phyloP scores from a whole-genome alignment of 1,284 basidiomycete species.

The Cerrena zonata region DNA sequence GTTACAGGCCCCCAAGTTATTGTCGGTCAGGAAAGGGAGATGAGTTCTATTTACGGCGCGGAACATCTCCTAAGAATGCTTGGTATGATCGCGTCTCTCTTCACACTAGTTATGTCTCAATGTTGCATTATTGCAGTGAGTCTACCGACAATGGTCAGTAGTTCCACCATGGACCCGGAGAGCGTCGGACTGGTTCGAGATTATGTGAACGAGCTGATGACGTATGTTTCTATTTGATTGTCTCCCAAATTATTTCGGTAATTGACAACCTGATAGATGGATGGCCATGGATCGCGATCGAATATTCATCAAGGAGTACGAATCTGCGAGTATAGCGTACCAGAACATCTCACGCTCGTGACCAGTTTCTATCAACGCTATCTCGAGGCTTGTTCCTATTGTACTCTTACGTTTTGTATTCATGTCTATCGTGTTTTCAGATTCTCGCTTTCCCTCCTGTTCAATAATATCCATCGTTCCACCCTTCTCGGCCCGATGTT shows the following conservation, averaged over 20 bases:
- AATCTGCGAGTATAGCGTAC: conserved; percentile 65
- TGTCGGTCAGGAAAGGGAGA: conserved; percentile 72
- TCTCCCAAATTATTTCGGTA: conserved; percentile 6
- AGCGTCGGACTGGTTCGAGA: conserved; percentile 80
- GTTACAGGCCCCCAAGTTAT: conserved; percentile 66
- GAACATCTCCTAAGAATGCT: conserved; percentile 91
- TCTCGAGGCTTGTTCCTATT: no score
- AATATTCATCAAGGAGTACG: conserved; percentile 70
- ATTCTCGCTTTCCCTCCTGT: no score
- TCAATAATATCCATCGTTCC: no score
- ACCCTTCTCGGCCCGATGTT: no score
- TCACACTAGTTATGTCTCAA: not conserved
- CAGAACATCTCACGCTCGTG: conserved; percentile 68
- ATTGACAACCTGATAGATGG: conserved; percentile 40
- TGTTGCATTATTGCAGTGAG: conserved; percentile 43
- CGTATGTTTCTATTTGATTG: conserved; percentile 46
- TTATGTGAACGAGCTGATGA: conserved; percentile 84
- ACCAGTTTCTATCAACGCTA: no score
- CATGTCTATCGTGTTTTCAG: no score
- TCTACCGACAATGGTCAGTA: conserved; percentile 78
- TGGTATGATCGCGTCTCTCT: conserved; percentile 48
- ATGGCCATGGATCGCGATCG: conserved; percentile 61
- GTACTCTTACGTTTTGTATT: no score
- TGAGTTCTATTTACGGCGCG: conserved; percentile 89
- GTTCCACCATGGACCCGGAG: conserved; percentile 87